Evolutionary conservation across 1,284 basidiomycete species (phyloP), one percentile per base, ranked within the genome.

Genomic region (Flammula alnicola): DNA sequence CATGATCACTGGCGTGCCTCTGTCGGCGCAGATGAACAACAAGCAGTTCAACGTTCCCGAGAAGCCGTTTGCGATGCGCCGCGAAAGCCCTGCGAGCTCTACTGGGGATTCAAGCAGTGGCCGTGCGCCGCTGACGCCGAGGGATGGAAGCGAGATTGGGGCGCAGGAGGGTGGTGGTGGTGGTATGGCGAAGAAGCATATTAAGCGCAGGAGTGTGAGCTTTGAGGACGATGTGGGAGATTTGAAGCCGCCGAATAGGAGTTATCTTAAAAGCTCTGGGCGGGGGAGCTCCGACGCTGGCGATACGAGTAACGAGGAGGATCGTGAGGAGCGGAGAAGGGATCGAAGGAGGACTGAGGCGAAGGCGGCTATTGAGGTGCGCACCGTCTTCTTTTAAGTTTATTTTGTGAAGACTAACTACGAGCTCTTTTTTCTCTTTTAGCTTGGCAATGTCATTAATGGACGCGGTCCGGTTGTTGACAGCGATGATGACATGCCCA

Each of bases 381-480:
- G 78, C 71, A 3, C 16, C 16, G 3, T 47, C 7, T 29, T 46
- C 56, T 47, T 44, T 44, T 52, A 40, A n/a, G 12, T 36, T n/a
- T n/a, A 26, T 37, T 27, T 26, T 12, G 19, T 42, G 39, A 2
- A 6, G 12, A 8, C 11, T 35, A 12, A 38, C 7, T n/a, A 25
- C 16, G 16, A 22, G 5, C 3, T 47, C 10, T 30, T 51, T 47
- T 44, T 26, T 51, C 56, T 36, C 47, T 44, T 46, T 19, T 36
- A 92, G 89, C 79, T 91, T 40, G 89, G 88, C 22, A 89, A 89
- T 52, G 82, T 90, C 38, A 81, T 91, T 61, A 91, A 91, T 63
- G 87, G 88, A 6, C 81, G 75, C 31, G 81, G 81, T 12, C 84
- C 86, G 4, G 62, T 85, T 26, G 64, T 77, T 20, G 72, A 75